Conservation (phyloP, 768 basidiomycete species). For the Dendrothele bispora region DNA sequence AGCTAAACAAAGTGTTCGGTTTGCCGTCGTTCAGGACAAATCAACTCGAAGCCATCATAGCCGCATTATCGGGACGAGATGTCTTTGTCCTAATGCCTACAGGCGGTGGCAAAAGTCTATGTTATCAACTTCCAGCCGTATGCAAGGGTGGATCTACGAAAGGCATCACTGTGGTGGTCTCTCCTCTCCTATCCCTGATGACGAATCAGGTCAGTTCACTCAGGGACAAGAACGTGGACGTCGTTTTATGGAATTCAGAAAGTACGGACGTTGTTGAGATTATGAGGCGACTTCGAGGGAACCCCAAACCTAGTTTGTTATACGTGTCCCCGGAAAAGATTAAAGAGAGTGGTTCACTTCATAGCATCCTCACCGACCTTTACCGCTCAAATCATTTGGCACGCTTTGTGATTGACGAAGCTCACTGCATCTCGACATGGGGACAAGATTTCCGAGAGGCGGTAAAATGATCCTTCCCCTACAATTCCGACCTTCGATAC, state of each 20-base stretch:
- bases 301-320: slow-evolving; percentile 61
- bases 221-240: slow-evolving; percentile 62
- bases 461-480: too few species aligned
- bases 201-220: slow-evolving; percentile 82
- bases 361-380: slow-evolving; percentile 55
- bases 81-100: slow-evolving; percentile 97
- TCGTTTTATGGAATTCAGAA: slow-evolving; percentile 67
- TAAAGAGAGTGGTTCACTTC: slow-evolving; percentile 56
- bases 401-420: slow-evolving; percentile 94
- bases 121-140: slow-evolving; percentile 89
- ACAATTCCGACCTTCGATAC: too few species aligned
- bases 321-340: slow-evolving; percentile 95
- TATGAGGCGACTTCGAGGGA: slow-evolving; percentile 42
- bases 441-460: slow-evolving; percentile 90
- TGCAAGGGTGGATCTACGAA: slow-evolving; percentile 67
- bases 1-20: slow-evolving; percentile 60
- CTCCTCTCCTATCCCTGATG: slow-evolving; percentile 88
- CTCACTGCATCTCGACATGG: slow-evolving; percentile 94
- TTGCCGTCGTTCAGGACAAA: slow-evolving; percentile 73
- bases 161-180: slow-evolving; percentile 88
- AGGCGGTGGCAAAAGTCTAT: slow-evolving; percentile 88
- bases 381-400: slow-evolving; percentile 62
- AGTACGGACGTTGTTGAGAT: slow-evolving; percentile 40
- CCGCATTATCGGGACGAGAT: slow-evolving; percentile 77
- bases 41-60: slow-evolving; percentile 85